phyloP scores from a whole-genome alignment of 2,329 filamentous ascomycete genomes.

The Paecilomyces formosus region DNA sequence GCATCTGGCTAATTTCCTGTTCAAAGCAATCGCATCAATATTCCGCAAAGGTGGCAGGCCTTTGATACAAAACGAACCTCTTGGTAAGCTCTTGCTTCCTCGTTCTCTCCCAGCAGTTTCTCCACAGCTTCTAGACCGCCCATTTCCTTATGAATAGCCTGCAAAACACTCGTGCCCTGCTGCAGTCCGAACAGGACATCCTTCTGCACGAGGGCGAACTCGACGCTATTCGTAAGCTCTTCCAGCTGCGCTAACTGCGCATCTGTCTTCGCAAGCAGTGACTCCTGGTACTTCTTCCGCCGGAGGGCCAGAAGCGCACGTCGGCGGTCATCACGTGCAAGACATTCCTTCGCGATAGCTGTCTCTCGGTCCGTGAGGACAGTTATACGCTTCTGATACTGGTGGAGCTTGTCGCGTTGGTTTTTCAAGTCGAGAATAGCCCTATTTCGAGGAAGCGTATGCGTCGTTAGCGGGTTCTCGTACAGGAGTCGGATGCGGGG shows the following conservation, averaged over 20 bases:
- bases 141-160: conserved; percentile 93
- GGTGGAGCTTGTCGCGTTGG: conserved; percentile 93
- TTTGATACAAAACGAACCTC: conserved; percentile 46
- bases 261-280: conserved; percentile 81
- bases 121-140: conserved; percentile 89
- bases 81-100: conserved; percentile 87
- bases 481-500: conserved; percentile 1
- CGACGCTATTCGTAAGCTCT: conserved; percentile 77
- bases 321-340: conserved; percentile 70
- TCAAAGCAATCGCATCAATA: conserved; percentile 1
- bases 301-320: conserved; percentile 81
- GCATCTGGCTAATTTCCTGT: conserved; percentile 86
- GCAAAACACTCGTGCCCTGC: conserved; percentile 81
- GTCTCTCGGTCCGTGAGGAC: conserved; percentile 82
- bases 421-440: conserved; percentile 96
- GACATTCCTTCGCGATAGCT: conserved; percentile 73
- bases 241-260: conserved; percentile 90
- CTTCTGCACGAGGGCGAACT: conserved; percentile 95
- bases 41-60: background rate
- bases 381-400: conserved; percentile 87
- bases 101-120: conserved; percentile 87
- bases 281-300: conserved; percentile 94
- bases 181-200: conserved; percentile 89
- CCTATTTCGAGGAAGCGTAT: conserved; percentile 41
- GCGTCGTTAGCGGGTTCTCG: background rate